Evolutionary conservation across 306 rosid species (phyloP).

Genomic region (Pyrus pyrifolia): DNA sequence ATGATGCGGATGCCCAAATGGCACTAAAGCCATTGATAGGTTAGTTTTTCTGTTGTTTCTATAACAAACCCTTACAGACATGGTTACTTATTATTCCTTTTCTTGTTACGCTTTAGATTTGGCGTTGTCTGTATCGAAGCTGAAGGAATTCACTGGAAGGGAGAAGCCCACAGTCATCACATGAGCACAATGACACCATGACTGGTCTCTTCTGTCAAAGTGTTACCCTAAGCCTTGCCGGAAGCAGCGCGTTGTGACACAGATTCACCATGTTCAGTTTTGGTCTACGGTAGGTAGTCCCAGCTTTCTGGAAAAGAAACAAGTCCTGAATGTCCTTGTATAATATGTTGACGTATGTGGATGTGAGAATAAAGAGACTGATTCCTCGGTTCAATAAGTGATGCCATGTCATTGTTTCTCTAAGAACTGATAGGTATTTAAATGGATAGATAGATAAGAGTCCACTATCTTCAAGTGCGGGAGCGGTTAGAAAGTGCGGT

Average conservation of each 20-base stretch:
- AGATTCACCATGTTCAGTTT: slow-evolving; percentile 17
- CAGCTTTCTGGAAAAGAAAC: slow-evolving; percentile 4
- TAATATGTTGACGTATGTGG: not conserved
- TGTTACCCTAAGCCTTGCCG: slow-evolving; percentile 4
- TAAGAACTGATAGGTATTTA: not conserved
- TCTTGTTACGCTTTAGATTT: slow-evolving; percentile 49
- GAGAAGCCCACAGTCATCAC: slow-evolving; percentile 96
- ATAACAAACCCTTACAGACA: not conserved
- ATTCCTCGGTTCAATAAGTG: not conserved
- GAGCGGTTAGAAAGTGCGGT: not conserved
- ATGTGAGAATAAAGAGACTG: not conserved
- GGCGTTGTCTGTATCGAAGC: slow-evolving; percentile 74
- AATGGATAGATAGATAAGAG: not conserved
- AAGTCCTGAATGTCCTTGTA: not conserved
- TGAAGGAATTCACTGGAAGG: slow-evolving; percentile 92
- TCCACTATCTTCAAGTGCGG: not conserved
- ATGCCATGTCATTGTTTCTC: not conserved
- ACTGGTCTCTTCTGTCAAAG: slow-evolving; percentile 7
- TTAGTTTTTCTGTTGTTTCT: slow-evolving; percentile 18
- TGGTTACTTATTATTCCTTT: not conserved
- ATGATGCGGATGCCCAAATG: slow-evolving; percentile 74
- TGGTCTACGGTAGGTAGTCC: slow-evolving; percentile 1
- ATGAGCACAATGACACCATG: slow-evolving; percentile 28
- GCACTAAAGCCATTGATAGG: slow-evolving; percentile 90
- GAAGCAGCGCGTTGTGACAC: slow-evolving; percentile 6